Conservation (phyloP, 352 stramenopile genomes). For the Pythium volutum region DNA sequence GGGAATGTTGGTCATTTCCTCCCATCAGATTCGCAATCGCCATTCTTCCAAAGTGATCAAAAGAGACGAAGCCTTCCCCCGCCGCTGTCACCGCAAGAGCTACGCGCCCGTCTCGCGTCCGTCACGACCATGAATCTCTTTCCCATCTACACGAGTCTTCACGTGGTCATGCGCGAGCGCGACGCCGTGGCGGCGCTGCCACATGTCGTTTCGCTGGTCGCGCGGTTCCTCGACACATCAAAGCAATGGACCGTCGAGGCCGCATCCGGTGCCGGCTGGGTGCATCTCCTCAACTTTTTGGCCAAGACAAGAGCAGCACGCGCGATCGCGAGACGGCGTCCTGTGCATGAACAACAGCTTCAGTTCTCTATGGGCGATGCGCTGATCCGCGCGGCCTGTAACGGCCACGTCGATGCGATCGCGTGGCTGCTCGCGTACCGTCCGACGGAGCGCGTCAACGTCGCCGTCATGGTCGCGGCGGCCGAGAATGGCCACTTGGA, state of each 20-base stretch:
- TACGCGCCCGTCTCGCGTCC: background rate
- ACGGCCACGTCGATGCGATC: slow-evolving; percentile 16
- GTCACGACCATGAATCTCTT: background rate
- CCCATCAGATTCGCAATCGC: too few species aligned
- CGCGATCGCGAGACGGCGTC: background rate
- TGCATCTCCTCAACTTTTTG: slow-evolving; percentile 41
- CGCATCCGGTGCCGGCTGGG: slow-evolving; percentile 33
- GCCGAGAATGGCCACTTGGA: slow-evolving; percentile 34
- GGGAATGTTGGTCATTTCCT: background rate
- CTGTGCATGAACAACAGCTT: slow-evolving; percentile 8
- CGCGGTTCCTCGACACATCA: slow-evolving; percentile 35
- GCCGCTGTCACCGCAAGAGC: background rate
- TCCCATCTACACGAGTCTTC: background rate
- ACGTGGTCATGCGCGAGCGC: slow-evolving; percentile 18
- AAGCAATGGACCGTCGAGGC: slow-evolving; percentile 37
- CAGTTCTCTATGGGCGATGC: slow-evolving; percentile 33
- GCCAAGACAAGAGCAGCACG: slow-evolving; percentile 19
- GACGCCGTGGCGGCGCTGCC: slow-evolving; percentile 21
- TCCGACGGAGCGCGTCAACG: background rate
- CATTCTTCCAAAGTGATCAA: too few species aligned
- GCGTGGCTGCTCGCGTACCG: slow-evolving; percentile 19
- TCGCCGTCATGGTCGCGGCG: slow-evolving; percentile 28
- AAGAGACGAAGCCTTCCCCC: too few species aligned
- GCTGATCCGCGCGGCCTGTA: slow-evolving; percentile 8
- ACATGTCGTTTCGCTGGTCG: slow-evolving; percentile 40